Conservation (phyloP, 441 rosid genomes). For the Flueggea neowawraea region DNA sequence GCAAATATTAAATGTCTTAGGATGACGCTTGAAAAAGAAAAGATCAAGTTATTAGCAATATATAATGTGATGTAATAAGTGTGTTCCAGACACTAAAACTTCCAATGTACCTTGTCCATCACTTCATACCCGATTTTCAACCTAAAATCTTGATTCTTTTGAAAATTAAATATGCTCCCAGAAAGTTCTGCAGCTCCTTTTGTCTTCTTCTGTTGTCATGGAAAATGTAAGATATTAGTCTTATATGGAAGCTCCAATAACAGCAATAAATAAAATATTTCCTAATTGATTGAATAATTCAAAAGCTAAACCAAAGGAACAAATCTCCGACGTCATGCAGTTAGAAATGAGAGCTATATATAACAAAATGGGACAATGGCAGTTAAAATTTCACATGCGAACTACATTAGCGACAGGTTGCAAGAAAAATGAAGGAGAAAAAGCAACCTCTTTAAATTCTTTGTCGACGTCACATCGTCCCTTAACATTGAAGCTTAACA, state of each 20-base stretch:
- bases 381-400: not conserved
- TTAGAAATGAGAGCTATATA: no score
- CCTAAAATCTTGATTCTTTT: constrained; percentile 78
- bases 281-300: no score
- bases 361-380: no score
- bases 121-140: constrained; percentile 81
- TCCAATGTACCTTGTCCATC: constrained; percentile 52
- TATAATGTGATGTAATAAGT: no score
- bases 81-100: not conserved
- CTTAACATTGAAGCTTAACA: constrained; percentile 64
- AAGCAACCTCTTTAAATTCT: constrained; percentile 59
- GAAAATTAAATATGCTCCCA: constrained; percentile 71
- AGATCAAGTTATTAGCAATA: no score
- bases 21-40: no score
- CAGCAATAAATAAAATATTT: not conserved
- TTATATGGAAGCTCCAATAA: constrained; percentile 1
- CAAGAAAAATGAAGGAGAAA: constrained; percentile 4
- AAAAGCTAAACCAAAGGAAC: not conserved
- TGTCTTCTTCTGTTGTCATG: constrained; percentile 59
- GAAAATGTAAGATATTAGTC: constrained; percentile 9
- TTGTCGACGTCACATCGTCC: constrained; percentile 73
- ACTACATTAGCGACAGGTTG: constrained; percentile 6
- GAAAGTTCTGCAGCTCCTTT: constrained; percentile 80
- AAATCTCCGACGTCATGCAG: no score
- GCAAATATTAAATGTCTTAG: no score